phyloP scores from a whole-genome alignment of 768 basidiomycete genomes.

The Amanita phalloides region DNA sequence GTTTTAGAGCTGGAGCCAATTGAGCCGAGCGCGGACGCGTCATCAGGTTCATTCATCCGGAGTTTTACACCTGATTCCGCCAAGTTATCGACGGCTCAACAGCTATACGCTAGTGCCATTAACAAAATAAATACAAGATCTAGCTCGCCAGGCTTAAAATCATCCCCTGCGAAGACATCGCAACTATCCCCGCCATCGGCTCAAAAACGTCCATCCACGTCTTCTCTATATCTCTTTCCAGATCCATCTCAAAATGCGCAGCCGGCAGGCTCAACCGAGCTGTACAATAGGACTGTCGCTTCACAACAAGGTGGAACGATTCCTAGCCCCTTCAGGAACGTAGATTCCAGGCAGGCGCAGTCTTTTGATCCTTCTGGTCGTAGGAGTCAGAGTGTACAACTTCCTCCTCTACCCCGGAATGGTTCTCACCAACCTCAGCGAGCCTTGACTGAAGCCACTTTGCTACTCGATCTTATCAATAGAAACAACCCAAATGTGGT shows the following conservation, averaged over 20 bases:
- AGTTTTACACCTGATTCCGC: neutral
- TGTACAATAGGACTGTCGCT: neutral
- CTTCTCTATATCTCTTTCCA: neutral
- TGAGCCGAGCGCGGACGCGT: constrained; percentile 6
- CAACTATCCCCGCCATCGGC: neutral
- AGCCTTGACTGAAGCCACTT: constrained; percentile 4
- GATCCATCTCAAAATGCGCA: neutral
- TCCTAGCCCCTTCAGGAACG: neutral
- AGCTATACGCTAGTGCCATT: constrained; percentile 31
- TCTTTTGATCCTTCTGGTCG: constrained; percentile 3
- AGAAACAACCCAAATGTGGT: neutral
- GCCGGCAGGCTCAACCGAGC: neutral
- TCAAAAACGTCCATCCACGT: neutral
- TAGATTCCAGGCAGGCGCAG: neutral
- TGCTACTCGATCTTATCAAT: constrained; percentile 4
- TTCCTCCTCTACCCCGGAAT: constrained; percentile 4
- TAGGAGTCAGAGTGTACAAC: constrained; percentile 9
- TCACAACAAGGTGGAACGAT: neutral
- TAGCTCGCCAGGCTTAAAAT: neutral
- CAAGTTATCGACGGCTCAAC: constrained; percentile 26
- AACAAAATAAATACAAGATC: constrained; percentile 8
- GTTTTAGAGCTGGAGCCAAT: neutral
- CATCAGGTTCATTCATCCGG: constrained; percentile 1
- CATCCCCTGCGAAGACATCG: neutral
- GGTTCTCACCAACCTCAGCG: constrained; percentile 6